These are phyloP conservation scores for Tuber umbilicatum DNA, from an alignment of 495 filamentous ascomycete species.

Conservation along the genomic window DNA sequence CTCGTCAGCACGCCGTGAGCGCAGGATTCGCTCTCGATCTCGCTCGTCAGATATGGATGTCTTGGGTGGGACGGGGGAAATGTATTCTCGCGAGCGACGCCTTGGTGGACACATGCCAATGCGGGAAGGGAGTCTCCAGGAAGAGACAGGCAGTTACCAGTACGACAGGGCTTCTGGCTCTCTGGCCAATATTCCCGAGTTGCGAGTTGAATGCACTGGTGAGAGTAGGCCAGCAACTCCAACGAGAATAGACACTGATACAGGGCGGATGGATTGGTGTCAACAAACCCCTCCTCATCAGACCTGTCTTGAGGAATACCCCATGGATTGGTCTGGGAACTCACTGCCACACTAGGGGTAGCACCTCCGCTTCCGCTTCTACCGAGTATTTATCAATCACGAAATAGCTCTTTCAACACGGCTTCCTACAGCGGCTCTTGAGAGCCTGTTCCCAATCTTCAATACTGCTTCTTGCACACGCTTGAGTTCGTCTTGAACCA, in stretches of 20 bases:
- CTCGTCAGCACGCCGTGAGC: constrained; percentile 26
- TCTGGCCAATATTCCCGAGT: background rate
- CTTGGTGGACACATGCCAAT: background rate
- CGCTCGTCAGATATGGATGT: background rate
- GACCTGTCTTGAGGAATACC: background rate
- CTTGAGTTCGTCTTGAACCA: background rate
- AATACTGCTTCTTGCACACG: background rate
- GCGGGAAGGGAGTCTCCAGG: background rate
- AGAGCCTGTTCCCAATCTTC: background rate
- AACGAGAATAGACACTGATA: background rate
- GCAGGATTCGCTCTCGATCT: background rate
- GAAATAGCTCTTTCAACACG: background rate
- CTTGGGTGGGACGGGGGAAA: background rate
- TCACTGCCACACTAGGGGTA: background rate
- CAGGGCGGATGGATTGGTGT: background rate
- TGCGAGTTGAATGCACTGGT: background rate
- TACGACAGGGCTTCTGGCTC: background rate
- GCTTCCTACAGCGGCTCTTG: background rate
- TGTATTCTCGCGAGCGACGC: background rate
- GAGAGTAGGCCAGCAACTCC: background rate
- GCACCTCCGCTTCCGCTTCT: background rate
- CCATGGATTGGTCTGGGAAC: background rate
- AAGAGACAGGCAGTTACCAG: background rate
- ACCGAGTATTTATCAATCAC: background rate
- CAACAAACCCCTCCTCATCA: background rate